phyloP scores from a whole-genome alignment of 208 protist genomes.

The Trypanosoma theileri region DNA sequence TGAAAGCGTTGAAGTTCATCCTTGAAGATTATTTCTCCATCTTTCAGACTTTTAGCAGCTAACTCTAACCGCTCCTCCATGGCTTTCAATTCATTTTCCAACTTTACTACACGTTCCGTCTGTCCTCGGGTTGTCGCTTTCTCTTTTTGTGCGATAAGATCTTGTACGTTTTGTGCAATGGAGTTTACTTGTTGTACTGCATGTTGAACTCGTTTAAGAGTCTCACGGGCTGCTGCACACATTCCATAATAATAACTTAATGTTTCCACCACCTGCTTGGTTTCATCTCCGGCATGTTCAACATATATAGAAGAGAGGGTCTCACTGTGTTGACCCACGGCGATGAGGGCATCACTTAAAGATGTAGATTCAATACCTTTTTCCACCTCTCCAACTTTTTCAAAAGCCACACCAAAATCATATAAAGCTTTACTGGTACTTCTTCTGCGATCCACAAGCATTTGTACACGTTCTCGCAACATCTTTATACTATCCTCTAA shows the following conservation, averaged over 20 bases:
- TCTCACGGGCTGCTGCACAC: conserved; percentile 70
- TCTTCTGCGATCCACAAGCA: conserved; percentile 39
- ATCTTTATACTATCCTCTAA: conserved; percentile 44
- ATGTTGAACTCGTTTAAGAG: conserved; percentile 48
- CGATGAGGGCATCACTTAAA: conserved; percentile 50
- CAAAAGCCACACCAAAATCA: conserved; percentile 56
- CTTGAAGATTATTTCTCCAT: conserved; percentile 32
- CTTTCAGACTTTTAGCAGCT: conserved; percentile 31
- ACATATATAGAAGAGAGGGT: conserved; percentile 50
- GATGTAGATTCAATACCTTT: conserved; percentile 33
- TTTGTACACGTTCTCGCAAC: conserved; percentile 42
- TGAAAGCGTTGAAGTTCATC: conserved; percentile 82
- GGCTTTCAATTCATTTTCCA: conserved; percentile 31
- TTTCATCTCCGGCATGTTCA: conserved; percentile 68
- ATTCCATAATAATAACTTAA: conserved; percentile 85
- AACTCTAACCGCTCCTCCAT: conserved; percentile 35
- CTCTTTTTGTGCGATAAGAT: conserved; percentile 30
- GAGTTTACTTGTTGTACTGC: conserved; percentile 35
- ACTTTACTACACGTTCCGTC: conserved; percentile 22
- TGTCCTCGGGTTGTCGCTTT: conserved; percentile 32
- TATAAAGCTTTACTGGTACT: conserved; percentile 39
- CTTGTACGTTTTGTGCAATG: conserved; percentile 22
- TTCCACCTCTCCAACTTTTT: conserved; percentile 49
- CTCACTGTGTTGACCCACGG: conserved; percentile 60
- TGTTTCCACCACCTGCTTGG: conserved; percentile 72